Percentiles rank a stretch among this genome's conserved stretches.
phyloP scores from a whole-genome alignment of 106 monocot genomes.

The Dendrobium catenatum region DNA sequence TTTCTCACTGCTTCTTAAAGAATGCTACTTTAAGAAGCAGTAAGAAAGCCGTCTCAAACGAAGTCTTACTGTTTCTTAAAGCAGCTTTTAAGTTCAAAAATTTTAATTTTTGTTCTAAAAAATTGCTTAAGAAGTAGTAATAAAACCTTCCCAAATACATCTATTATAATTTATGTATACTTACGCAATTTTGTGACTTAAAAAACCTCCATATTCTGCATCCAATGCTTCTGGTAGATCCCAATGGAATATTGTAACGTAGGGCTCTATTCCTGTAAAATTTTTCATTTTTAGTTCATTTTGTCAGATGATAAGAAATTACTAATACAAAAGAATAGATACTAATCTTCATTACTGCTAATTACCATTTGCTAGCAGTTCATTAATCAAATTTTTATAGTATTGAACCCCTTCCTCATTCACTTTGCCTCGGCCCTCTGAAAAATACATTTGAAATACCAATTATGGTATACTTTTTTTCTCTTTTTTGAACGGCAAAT shows the following conservation, averaged over 20 bases:
- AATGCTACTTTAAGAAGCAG: too few species aligned
- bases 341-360: background rate
- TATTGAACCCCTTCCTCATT: constrained; percentile 45
- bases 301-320: background rate
- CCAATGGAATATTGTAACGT: constrained; percentile 56
- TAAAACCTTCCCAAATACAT: too few species aligned
- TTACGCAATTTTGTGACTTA: constrained; percentile 27
- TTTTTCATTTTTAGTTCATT: background rate
- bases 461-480: background rate
- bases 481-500: background rate
- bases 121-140: too few species aligned
- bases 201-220: constrained; percentile 42
- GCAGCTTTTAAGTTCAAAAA: too few species aligned
- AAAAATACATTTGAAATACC: background rate
- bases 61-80: too few species aligned
- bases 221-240: constrained; percentile 50
- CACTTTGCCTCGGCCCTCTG: constrained; percentile 28
- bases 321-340: too few species aligned
- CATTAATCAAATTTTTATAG: constrained; percentile 58
- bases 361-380: constrained; percentile 38
- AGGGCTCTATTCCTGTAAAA: constrained; percentile 37
- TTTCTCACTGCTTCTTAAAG: too few species aligned
- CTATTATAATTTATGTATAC: too few species aligned
- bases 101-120: too few species aligned
- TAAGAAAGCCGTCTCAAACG: too few species aligned